phyloP scores from a whole-genome alignment of 352 stramenopile genomes.

The Pythium folliculosum region DNA sequence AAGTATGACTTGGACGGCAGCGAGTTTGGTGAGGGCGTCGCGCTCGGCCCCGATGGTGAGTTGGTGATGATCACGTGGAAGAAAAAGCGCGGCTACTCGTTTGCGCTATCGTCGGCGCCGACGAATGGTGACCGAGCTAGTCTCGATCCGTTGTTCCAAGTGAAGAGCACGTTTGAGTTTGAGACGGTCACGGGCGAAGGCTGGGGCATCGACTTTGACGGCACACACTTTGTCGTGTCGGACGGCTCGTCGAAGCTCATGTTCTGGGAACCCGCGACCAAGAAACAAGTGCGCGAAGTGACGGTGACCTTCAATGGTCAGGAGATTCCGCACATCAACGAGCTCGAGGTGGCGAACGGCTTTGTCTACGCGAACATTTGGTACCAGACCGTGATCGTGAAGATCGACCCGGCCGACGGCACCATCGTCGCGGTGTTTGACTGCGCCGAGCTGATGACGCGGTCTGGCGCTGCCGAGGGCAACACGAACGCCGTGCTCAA shows the following conservation, averaged over 20 bases:
- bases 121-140: constrained; percentile 7
- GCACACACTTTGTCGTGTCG: constrained; percentile 66
- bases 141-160: constrained; percentile 29
- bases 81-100: constrained; percentile 85
- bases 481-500: constrained; percentile 88
- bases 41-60: constrained; percentile 60
- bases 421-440: constrained; percentile 90
- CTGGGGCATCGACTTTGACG: constrained; percentile 92
- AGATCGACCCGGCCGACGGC: constrained; percentile 90
- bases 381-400: constrained; percentile 91
- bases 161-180: constrained; percentile 76
- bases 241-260: constrained; percentile 90
- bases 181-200: constrained; percentile 82
- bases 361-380: constrained; percentile 95
- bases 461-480: constrained; percentile 49
- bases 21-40: constrained; percentile 93
- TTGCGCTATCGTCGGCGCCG: constrained; percentile 46
- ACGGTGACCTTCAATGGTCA: constrained; percentile 53
- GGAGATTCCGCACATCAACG: constrained; percentile 85
- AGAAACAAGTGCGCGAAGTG: constrained; percentile 74
- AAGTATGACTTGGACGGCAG: constrained; percentile 53
- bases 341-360: constrained; percentile 92
- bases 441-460: constrained; percentile 56
- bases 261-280: constrained; percentile 90
- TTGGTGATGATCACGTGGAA: constrained; percentile 94